These are phyloP conservation scores for Hippophae rhamnoides DNA, from an alignment of 306 rosid genomes.

Conservation along the genomic window DNA sequence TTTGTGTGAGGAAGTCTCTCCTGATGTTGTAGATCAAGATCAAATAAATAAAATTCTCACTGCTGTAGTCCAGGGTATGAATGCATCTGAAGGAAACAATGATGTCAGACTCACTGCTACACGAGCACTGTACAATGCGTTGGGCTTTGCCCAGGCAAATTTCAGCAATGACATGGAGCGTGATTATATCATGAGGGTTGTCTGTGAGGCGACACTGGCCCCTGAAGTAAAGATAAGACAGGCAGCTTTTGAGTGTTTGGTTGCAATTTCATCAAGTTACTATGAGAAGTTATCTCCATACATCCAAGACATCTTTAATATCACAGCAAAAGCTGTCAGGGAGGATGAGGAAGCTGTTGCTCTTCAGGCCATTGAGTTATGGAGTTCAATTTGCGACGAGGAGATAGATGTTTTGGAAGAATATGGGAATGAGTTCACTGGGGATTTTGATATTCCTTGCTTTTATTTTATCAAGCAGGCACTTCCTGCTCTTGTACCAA, in stretches of 20 bases:
- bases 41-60: constrained; percentile 83
- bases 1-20: constrained; percentile 84
- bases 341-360: constrained; percentile 85
- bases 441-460: constrained; percentile 69
- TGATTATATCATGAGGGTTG: constrained; percentile 87
- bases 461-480: constrained; percentile 88
- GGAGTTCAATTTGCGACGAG: constrained; percentile 95
- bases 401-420: constrained; percentile 80
- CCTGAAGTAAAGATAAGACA: constrained; percentile 67
- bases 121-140: constrained; percentile 70
- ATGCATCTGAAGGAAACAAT: constrained; percentile 54
- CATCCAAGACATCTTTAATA: constrained; percentile 68
- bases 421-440: constrained; percentile 47
- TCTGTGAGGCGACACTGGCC: constrained; percentile 72
- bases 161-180: constrained; percentile 83
- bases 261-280: constrained; percentile 70
- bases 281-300: constrained; percentile 70
- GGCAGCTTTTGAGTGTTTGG: constrained; percentile 90
- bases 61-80: constrained; percentile 92
- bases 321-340: constrained; percentile 72
- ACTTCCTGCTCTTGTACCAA: constrained; percentile 70
- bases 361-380: constrained; percentile 89
- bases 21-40: constrained; percentile 70
- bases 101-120: constrained; percentile 89
- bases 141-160: constrained; percentile 81